Percentiles rank a stretch among this genome's conserved stretches.
Conservation (phyloP, 164 flowering plant genomes). For the grape (Vitis vinifera) region ASM3070453v1 NC_081805.1:4330501-4331000, state of each 20-base stretch:
- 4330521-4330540: neutral
- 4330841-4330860: neutral
- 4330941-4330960: conserved; percentile 86
- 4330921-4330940: conserved; percentile 82
- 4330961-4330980: conserved; percentile 60
- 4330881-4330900: neutral
- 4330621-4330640: conserved; percentile 70
- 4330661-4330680: conserved; percentile 65
- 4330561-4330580: conserved; percentile 82
- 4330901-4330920: neutral
- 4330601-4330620: conserved; percentile 82
- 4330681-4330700: conserved; percentile 69
- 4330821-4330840: conserved; percentile 41
- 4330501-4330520: neutral
- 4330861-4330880: neutral
- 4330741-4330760: conserved; percentile 60
- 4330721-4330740: conserved; percentile 79
- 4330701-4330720: conserved; percentile 75
- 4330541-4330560: conserved; percentile 45
- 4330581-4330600: conserved; percentile 72
- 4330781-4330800: conserved; percentile 77
- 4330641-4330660: conserved; percentile 65
- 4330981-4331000: conserved; percentile 69
- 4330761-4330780: conserved; percentile 91
- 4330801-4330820: conserved; percentile 60